Evolutionary conservation across 2,329 filamentous ascomycete genomes (phyloP).

Genomic region (Onygenales sp.): DNA sequence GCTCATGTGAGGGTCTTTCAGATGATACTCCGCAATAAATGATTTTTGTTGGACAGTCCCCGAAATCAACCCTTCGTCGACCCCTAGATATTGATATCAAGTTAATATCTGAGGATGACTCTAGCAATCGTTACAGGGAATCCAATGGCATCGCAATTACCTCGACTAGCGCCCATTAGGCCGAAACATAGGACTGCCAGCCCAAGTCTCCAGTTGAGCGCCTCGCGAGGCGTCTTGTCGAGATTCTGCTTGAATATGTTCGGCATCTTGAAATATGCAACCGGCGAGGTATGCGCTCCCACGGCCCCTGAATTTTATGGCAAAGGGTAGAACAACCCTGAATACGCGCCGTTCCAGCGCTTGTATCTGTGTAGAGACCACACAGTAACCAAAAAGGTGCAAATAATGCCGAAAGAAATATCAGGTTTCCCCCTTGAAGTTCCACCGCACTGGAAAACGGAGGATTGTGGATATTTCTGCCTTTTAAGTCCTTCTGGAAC

Average conservation of each 20-base stretch:
- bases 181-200: constrained; percentile 66
- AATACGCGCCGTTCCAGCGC: no score
- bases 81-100: constrained; percentile 12
- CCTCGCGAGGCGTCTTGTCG: constrained; percentile 56
- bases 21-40: constrained; percentile 52
- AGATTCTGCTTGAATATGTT: constrained; percentile 52
- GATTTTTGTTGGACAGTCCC: constrained; percentile 59
- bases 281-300: no score
- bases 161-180: constrained; percentile 66
- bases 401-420: no score
- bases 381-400: no score
- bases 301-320: neutral
- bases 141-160: constrained; percentile 23
- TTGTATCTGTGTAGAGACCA: no score
- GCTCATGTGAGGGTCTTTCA: constrained; percentile 39
- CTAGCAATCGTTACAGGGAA: no score
- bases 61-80: constrained; percentile 73
- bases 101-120: neutral
- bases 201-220: constrained; percentile 71
- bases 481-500: no score
- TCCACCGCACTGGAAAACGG: no score
- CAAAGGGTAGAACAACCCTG: no score
- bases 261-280: constrained; percentile 35
- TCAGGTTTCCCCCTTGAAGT: no score
- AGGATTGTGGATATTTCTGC: no score